Conservation (phyloP, 2,329 filamentous ascomycete species). For the Tothia fuscella region DNA sequence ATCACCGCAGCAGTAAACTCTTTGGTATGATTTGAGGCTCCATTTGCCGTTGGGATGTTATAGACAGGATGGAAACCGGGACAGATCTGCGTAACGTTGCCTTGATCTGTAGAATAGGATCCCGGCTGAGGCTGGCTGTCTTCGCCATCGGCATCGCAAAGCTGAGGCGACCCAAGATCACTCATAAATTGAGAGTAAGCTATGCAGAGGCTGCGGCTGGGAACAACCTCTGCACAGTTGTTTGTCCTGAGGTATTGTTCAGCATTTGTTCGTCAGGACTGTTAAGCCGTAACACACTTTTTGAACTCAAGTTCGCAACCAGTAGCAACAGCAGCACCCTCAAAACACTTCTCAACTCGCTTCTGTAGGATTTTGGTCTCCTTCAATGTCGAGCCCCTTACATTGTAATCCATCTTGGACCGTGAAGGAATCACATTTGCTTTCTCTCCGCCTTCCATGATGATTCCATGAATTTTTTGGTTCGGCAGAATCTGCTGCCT, state of each 20-base stretch:
- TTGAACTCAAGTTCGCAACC: slow-evolving; percentile 17
- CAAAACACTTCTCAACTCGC: slow-evolving; percentile 27
- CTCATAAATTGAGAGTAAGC: slow-evolving; percentile 1
- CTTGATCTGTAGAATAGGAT: slow-evolving; percentile 7
- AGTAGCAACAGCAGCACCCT: slow-evolving; percentile 25
- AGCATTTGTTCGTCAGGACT: neutral
- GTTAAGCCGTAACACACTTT: neutral
- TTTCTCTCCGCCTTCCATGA: slow-evolving; percentile 26
- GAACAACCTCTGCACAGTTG: slow-evolving; percentile 5
- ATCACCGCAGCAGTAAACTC: slow-evolving; percentile 34
- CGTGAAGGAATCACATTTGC: slow-evolving; percentile 32
- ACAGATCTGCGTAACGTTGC: slow-evolving; percentile 5
- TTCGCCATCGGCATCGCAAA: neutral
- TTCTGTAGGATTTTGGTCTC: slow-evolving; percentile 19
- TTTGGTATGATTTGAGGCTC: slow-evolving; percentile 29
- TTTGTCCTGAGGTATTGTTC: slow-evolving; percentile 6
- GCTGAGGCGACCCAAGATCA: neutral
- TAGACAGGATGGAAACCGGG: slow-evolving; percentile 6
- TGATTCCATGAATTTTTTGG: slow-evolving; percentile 28
- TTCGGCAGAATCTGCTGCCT: slow-evolving; percentile 25
- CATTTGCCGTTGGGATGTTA: slow-evolving; percentile 16
- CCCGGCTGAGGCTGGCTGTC: neutral
- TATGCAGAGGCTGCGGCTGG: neutral
- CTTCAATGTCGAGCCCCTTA: slow-evolving; percentile 25
- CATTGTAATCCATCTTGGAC: slow-evolving; percentile 30